Evolutionary conservation across 2,329 filamentous ascomycete genomes (phyloP), one percentile per base, ranked within the genome.

Genomic region (Nothopassalora personata): DNA sequence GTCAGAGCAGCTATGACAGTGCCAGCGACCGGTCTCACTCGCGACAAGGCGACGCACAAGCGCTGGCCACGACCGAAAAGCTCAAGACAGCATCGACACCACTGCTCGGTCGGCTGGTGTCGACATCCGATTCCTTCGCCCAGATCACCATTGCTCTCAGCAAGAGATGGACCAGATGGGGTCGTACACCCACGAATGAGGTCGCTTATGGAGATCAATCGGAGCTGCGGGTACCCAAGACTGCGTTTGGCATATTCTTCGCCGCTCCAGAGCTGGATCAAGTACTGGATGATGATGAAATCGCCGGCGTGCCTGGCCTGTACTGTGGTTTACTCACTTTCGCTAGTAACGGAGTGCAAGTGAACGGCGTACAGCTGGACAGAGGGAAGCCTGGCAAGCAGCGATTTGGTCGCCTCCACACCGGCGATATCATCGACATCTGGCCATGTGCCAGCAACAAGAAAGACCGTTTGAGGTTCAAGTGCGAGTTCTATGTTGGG

Each of bases 271-370:
- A 83, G 10, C 86, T 87, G 59, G 87, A 90, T 58, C 79, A 79
- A 54, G 77, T 78, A 36, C 81, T 73, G 9, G 71, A 73, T 48
- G 65, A 72, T 53, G 74, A 81, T 54, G 83, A 82, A 69, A 86
- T 80, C 77, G 79, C 76, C 9, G 74, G 73, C 15, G 67, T 84
- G 1, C 73, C 74, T 1, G 81, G 83, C 11, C 77, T 86, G 1
- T 86, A 86, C 66, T 81, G 84, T 4, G 88, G 91, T 61, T 86
- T 97, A 53, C 87, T 88, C 1, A 95, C 91, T 3, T 91, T 91
- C 67, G 88, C 90, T 4, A 87, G 86, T 6, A 79, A 80, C 30
- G 90, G 90, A 19, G 90, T 97, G 62, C 81, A 79, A 65, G 80
- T 97, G 70, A 97, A 97, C 68, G 86, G 83, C 30, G 80, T 83